Base-by-base conservation (phyloP, 2,329 filamentous ascomycete species). In the Coniella lustricola region DNA sequence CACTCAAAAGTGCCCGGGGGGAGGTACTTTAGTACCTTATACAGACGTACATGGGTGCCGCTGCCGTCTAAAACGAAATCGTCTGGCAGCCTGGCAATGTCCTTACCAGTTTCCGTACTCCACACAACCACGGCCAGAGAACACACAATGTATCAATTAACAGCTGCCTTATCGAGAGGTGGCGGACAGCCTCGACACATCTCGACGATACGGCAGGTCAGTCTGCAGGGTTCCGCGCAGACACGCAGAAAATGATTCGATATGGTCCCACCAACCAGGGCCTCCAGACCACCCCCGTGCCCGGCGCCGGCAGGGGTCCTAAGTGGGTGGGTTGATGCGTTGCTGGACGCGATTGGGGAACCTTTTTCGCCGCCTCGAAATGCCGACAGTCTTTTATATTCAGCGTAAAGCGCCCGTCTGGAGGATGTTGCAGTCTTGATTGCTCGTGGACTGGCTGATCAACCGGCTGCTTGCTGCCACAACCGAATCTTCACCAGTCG, bases 201-300 rank as follows among this genome's bases (percentile, higher is more conserved):
- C 25, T 21, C 17, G 29, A n/a, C 25, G 17, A 13, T 21, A n/a
- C n/a, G n/a, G n/a, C n/a, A n/a, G 25, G 40, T 16, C 25, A 13
- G 25, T 13, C 29, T 42, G 40, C 40, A 21, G 29, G 40, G 40
- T 9, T 32, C 25, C n/a, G 32, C 32, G 40, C 40, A 42, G 32
- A 22, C n/a, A 42, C 32, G 40, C 40, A 42, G 32, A 22, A 16
- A 29, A 10, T 10, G 25, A 29, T 29, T 18, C 17, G 18, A 33
- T n/a, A 16, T 38, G 31, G 35, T 33, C 44, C 44, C 35, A 46
- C 44, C 44, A 46, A 46, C 44, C 44, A 46, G 35, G 35, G n/a
- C 33, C 29, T 25, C 35, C 12, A 46, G 17, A 22, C 35, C 31
- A 39, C 8, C 44, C 35, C 25, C 44, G 37, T 40, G 44, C 29